These are phyloP conservation scores for Umbilicaria muhlenbergii DNA, from an alignment of 495 filamentous ascomycete species.

Conservation along the genomic window DNA sequence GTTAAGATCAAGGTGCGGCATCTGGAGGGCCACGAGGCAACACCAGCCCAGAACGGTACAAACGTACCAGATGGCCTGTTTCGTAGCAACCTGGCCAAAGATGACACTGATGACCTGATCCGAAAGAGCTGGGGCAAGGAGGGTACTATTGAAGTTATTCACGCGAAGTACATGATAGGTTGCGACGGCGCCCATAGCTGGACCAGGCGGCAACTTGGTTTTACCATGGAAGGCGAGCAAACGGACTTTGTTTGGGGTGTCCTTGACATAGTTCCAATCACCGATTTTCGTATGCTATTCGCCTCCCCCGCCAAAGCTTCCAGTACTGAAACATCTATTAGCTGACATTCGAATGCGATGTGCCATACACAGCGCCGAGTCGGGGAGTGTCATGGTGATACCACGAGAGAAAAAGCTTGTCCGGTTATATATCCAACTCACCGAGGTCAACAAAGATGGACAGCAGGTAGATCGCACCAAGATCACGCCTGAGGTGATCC, in stretches of 20 bases:
- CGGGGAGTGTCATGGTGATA: constrained; percentile 52
- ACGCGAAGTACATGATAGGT: constrained; percentile 50
- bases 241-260: constrained; percentile 53
- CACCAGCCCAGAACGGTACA: constrained; percentile 16
- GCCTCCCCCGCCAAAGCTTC: constrained; percentile 44
- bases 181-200: constrained; percentile 53
- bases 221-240: constrained; percentile 43
- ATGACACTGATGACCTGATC: constrained; percentile 40
- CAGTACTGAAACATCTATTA: constrained; percentile 15
- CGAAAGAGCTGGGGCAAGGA: constrained; percentile 18
- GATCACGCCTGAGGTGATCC: constrained; percentile 41
- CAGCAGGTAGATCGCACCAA: constrained; percentile 31
- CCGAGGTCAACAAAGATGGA: constrained; percentile 25
- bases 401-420: constrained; percentile 52
- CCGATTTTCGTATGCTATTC: constrained; percentile 39
- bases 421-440: constrained; percentile 56
- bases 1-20: constrained; percentile 32
- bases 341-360: constrained; percentile 52
- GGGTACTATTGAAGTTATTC: constrained; percentile 25
- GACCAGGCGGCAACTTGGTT: constrained; percentile 41
- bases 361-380: constrained; percentile 46
- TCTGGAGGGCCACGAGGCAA: constrained; percentile 29
- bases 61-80: constrained; percentile 28
- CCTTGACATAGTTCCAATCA: constrained; percentile 48
- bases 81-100: constrained; percentile 31